These are phyloP conservation scores for Talaromyces borbonicus DNA, from an alignment of 495 filamentous ascomycete species.

Conservation along the genomic window DNA sequence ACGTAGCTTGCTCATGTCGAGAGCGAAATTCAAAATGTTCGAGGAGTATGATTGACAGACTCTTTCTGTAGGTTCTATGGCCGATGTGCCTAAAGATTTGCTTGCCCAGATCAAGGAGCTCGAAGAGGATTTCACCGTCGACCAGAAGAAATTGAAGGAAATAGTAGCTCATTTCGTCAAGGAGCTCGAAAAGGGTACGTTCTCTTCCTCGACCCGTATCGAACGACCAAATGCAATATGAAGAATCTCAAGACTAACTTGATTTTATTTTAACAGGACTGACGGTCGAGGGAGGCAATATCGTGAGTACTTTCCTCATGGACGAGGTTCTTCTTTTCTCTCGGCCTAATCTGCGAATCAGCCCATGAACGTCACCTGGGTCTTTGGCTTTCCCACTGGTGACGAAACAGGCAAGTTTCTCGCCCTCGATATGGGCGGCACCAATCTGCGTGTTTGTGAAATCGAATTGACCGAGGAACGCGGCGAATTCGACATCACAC, in stretches of 20 bases:
- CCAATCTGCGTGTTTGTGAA: conserved; percentile 95
- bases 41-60: conserved; percentile 15
- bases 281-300: conserved; percentile 79
- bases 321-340: not conserved
- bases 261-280: conserved; percentile 61
- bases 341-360: conserved; percentile 28
- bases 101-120: conserved; percentile 73
- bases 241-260: conserved; percentile 9
- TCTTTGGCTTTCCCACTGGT: conserved; percentile 86
- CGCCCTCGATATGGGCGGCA: conserved; percentile 96
- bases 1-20: conserved; percentile 26
- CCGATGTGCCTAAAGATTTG: conserved; percentile 77
- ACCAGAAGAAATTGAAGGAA: conserved; percentile 69
- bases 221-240: not conserved
- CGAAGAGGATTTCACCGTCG: conserved; percentile 78
- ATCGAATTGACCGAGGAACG: conserved; percentile 82
- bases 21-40: conserved; percentile 11
- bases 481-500: conserved; percentile 96
- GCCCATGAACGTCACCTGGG: conserved; percentile 99
- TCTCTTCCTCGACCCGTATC: not conserved
- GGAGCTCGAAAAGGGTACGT: conserved; percentile 77
- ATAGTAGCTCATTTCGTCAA: conserved; percentile 81
- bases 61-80: conserved; percentile 54
- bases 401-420: conserved; percentile 84
- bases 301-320: conserved; percentile 49